Conservation (phyloP, 306 rosid species). For the Trifolium repens region DNA sequence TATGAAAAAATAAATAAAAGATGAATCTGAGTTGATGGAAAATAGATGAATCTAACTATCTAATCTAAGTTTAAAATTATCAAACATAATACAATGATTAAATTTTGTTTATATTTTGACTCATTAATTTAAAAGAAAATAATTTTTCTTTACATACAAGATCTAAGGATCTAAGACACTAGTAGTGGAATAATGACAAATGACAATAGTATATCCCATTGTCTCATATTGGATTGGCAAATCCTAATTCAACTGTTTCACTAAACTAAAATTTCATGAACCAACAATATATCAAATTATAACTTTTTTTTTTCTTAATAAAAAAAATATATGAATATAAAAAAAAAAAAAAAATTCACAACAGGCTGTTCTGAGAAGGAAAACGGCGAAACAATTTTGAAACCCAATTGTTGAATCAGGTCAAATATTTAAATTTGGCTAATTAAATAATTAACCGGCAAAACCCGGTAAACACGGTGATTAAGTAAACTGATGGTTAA, state of each 20-base stretch:
- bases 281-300: slow-evolving; percentile 25
- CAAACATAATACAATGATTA: neutral
- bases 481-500: slow-evolving; percentile 36
- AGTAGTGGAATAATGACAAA: slow-evolving; percentile 43
- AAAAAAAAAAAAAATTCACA: neutral
- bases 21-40: no score
- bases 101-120: neutral
- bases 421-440: neutral
- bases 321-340: no score
- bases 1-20: no score
- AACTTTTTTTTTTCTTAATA: neutral
- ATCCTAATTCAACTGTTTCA: slow-evolving; percentile 35
- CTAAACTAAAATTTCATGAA: slow-evolving; percentile 28
- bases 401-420: neutral
- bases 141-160: neutral
- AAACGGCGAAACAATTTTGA: slow-evolving; percentile 44
- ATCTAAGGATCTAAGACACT: neutral
- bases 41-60: neutral
- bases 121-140: no score
- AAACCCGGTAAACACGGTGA: slow-evolving; percentile 66
- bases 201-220: slow-evolving; percentile 42
- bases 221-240: slow-evolving; percentile 40
- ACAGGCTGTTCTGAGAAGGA: slow-evolving; percentile 40
- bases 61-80: neutral
- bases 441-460: slow-evolving; percentile 59